A percentile compares a stretch with the other conserved stretches of the same genome.
Conservation (phyloP, 352 stramenopile genomes). For the Poterioochromonas sp. region DNA sequence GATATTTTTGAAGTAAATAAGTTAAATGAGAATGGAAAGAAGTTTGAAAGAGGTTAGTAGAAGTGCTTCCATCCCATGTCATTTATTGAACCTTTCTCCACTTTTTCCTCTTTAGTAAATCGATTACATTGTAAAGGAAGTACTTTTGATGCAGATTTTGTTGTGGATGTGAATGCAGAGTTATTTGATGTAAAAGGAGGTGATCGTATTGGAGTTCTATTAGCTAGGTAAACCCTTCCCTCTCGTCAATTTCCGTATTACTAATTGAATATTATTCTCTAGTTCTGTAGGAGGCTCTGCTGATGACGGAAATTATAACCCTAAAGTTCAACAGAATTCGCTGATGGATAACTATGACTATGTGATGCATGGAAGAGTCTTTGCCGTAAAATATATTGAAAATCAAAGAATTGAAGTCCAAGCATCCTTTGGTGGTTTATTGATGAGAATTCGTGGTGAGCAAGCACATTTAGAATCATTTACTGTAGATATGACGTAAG, state of each 20-base stretch:
- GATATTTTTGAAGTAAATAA: background rate
- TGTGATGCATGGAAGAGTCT: conserved; percentile 24
- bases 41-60: conserved; percentile 28
- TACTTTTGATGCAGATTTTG: conserved; percentile 15
- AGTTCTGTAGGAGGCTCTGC: background rate
- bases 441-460: background rate
- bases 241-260: background rate
- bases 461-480: conserved; percentile 45
- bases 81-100: background rate
- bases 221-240: background rate
- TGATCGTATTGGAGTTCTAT: background rate
- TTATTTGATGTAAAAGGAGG: background rate
- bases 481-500: conserved; percentile 56
- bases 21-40: conserved; percentile 17
- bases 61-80: background rate
- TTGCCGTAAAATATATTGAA: conserved; percentile 20
- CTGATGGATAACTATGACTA: conserved; percentile 9
- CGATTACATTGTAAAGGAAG: conserved; percentile 12
- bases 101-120: background rate
- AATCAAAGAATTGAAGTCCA: conserved; percentile 16
- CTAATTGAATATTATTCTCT: background rate
- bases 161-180: conserved; percentile 26
- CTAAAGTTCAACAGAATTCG: background rate
- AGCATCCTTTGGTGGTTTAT: conserved; percentile 28
- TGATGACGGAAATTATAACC: conserved; percentile 17